Evolutionary conservation across 2,329 filamentous ascomycete genomes (phyloP), one percentile per base, ranked within the genome.

Genomic region (Aurifilum marmelostoma): DNA sequence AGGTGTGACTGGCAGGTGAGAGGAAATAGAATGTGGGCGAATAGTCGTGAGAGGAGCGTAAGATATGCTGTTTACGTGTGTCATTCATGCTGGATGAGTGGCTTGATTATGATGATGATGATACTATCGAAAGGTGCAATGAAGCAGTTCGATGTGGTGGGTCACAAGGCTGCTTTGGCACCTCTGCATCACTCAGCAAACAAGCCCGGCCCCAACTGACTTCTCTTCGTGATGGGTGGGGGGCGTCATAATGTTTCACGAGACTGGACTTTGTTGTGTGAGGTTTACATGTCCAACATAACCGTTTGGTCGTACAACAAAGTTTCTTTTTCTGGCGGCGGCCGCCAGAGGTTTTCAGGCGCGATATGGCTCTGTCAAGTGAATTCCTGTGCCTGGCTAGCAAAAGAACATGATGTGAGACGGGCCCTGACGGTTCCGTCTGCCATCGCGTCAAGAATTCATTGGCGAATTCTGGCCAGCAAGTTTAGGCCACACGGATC

Each of bases 161-260:
- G 16, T 9, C 18, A 1, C 58, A n/a, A 8, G 58, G 34, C 16
- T 59, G 27, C 24, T 60, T 32, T 58, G 54, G 11, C 24, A 7
- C 24, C 59, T 11, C 41, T 50, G 41, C 21, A 50, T 63, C 61
- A 63, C 61, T 63, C 61, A 63, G 61, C 61, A 29, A n/a, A 29
- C 16, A 18, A 47, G n/a, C 43, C 41, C 27, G 11, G 37, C 14
- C 39, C 61, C 4, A 21, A 32, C 8, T 8, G 12, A 27, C 21
- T n/a, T n/a, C 37, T 37, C 37, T 7, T 27, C 39, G 37, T 16
- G 8, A n/a, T 21, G 4, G 27, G 34, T 8, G 34, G 29, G 6
- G 41, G 61, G 39, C 39, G 41, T 63, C 39, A 63, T 34, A 8
- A 41, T n/a, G 32, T n/a, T 47, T 8, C 7, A 47, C 4, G 29